phyloP scores from a whole-genome alignment of 331 rosid species.

The Erythrophleum ivorense region DNA sequence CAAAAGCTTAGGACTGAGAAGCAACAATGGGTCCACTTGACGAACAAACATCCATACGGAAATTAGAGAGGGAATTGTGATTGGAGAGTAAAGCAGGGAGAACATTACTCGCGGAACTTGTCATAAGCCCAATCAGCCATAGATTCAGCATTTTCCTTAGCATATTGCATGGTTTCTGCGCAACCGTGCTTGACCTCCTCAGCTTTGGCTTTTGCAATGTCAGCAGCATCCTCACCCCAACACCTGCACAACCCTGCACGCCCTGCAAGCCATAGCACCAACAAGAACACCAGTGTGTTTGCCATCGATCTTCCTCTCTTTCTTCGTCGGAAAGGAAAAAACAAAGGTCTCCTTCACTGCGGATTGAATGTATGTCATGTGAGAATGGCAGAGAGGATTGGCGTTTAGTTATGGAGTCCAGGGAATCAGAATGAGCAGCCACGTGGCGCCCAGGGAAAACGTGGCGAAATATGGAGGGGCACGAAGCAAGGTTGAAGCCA shows the following conservation, averaged over 20 bases:
- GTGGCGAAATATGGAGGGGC: constrained; percentile 47
- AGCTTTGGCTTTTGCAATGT: constrained; percentile 28
- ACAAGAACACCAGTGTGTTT: constrained; percentile 25
- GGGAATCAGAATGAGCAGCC: constrained; percentile 11
- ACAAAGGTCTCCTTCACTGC: not conserved
- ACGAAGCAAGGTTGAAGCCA: constrained; percentile 33
- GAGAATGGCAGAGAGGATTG: not conserved
- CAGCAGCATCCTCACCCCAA: constrained; percentile 37
- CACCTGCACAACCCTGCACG: constrained; percentile 38
- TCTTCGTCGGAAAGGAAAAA: constrained; percentile 12
- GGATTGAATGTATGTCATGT: not conserved
- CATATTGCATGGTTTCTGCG: not conserved
- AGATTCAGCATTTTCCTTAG: constrained; percentile 29
- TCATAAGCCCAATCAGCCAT: constrained; percentile 39
- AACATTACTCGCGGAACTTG: constrained; percentile 47
- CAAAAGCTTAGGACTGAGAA: not conserved
- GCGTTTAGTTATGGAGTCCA: not conserved
- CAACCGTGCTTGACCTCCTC: constrained; percentile 32
- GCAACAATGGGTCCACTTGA: not conserved
- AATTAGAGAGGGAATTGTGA: not conserved
- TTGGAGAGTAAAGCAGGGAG: not conserved
- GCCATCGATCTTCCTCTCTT: constrained; percentile 41
- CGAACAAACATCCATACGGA: not conserved
- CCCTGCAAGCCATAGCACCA: constrained; percentile 37
- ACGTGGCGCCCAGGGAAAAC: constrained; percentile 50